Percentiles rank a stretch among this genome's conserved stretches.
Conservation (phyloP, 345 rosid species). For the Brassica juncea region DNA sequence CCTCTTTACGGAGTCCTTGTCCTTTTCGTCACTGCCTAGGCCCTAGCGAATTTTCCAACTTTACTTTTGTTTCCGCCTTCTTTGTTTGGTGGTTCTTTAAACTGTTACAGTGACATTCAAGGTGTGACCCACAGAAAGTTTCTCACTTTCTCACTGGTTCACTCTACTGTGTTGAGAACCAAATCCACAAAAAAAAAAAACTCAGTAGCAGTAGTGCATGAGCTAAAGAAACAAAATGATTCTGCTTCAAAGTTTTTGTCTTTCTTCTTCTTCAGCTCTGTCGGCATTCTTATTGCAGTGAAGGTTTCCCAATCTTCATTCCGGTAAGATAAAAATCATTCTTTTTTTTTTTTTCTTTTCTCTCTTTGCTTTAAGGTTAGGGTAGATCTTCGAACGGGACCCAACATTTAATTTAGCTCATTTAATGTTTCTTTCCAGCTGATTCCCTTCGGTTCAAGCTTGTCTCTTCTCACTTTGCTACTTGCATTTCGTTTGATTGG, state of each 20-base stretch:
- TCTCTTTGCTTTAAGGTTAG: constrained; percentile 25
- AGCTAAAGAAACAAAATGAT: constrained; percentile 30
- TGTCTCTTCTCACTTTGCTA: constrained; percentile 27
- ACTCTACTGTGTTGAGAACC: constrained; percentile 5
- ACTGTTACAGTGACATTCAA: constrained; percentile 25
- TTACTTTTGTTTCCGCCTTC: constrained; percentile 35
- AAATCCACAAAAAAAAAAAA: constrained; percentile 21
- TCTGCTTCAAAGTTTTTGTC: constrained; percentile 44
- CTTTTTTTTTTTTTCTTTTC: constrained; percentile 17
- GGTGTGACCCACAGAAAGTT: constrained; percentile 24
- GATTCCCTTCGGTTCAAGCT: constrained; percentile 39
- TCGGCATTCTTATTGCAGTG: constrained; percentile 48
- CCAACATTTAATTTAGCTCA: constrained; percentile 39
- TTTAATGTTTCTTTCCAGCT: constrained; percentile 44
- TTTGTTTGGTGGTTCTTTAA: constrained; percentile 25
- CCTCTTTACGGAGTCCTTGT: constrained; percentile 26
- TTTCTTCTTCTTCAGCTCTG: constrained; percentile 34
- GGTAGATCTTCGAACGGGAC: constrained; percentile 48
- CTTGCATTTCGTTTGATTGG: constrained; percentile 29
- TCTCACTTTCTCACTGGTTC: constrained; percentile 24
- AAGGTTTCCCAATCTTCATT: constrained; percentile 30
- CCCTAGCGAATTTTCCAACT: neutral
- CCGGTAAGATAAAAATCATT: constrained; percentile 42
- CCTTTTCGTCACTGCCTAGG: constrained; percentile 39
- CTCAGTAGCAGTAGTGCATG: constrained; percentile 9